These are phyloP conservation scores for Penicillium freii DNA, from an alignment of 2,329 filamentous ascomycete genomes.

Conservation along the genomic window DNA sequence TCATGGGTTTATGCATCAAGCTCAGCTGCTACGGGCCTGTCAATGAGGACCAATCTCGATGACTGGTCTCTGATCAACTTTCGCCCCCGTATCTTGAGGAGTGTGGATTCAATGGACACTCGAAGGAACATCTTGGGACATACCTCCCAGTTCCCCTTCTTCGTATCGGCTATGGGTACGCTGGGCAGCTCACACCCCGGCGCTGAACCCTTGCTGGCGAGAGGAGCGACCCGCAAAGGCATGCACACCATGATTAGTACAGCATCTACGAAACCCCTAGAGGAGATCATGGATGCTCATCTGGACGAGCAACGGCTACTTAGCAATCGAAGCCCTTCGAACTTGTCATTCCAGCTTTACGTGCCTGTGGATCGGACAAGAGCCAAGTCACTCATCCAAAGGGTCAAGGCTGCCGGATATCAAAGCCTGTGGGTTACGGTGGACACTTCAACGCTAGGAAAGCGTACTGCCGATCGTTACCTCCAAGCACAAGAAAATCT, in stretches of 20 bases:
- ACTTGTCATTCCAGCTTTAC: conserved; percentile 17
- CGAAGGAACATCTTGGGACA: conserved; percentile 11
- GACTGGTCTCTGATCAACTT: conserved; percentile 22
- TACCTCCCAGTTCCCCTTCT: conserved; percentile 15
- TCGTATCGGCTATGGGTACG: conserved; percentile 19
- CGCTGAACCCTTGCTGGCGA: conserved; percentile 16
- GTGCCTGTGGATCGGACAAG: conserved; percentile 14
- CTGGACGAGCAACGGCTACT: conserved; percentile 11
- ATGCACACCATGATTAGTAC: conserved; percentile 19
- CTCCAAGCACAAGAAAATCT: conserved; percentile 17
- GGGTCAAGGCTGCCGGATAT: conserved; percentile 18
- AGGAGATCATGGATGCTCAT: conserved; percentile 20
- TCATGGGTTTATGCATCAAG: conserved; percentile 22
- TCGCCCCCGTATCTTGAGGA: conserved; percentile 19
- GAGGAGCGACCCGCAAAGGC: conserved; percentile 16
- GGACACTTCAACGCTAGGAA: conserved; percentile 18
- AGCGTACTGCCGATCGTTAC: conserved; percentile 19
- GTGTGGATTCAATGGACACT: conserved; percentile 16
- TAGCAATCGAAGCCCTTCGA: conserved; percentile 15
- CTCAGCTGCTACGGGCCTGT: conserved; percentile 17
- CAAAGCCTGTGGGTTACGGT: conserved; percentile 21
- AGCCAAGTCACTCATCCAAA: conserved; percentile 14
- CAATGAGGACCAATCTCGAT: conserved; percentile 16
- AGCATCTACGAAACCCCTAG: conserved; percentile 16
- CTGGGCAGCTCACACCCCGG: conserved; percentile 16